phyloP scores from a whole-genome alignment of 1,284 basidiomycete species.

The Ustilago loliicola region DNA sequence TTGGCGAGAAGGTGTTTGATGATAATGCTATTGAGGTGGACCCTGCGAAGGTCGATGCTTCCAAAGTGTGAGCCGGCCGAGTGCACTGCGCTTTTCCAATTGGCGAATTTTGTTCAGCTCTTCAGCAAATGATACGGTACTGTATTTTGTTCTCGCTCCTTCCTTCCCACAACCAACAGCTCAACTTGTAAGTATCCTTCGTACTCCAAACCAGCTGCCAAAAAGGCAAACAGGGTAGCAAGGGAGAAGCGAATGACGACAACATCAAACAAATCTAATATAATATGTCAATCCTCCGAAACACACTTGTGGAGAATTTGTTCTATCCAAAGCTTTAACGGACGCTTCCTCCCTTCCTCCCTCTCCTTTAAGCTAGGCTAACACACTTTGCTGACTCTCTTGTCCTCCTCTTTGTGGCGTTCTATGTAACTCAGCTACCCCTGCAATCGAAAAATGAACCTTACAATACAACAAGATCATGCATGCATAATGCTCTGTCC shows the following conservation, averaged over 20 bases:
- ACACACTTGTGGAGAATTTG: slow-evolving; percentile 16
- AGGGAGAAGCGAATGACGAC: slow-evolving; percentile 41
- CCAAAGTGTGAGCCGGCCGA: slow-evolving; percentile 18
- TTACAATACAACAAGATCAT: no score
- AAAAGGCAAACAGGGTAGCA: background rate
- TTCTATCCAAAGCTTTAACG: slow-evolving; percentile 2
- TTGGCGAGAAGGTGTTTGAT: background rate
- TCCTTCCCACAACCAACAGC: slow-evolving; percentile 18
- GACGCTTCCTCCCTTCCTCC: background rate
- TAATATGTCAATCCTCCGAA: slow-evolving; percentile 59
- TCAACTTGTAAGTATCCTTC: slow-evolving; percentile 20
- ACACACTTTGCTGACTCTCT: background rate
- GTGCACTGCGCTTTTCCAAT: background rate
- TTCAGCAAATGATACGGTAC: background rate
- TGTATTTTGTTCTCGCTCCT: background rate
- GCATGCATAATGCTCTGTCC: no score
- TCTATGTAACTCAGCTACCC: no score
- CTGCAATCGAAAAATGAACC: no score
- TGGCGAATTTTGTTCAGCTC: background rate
- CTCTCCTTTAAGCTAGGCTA: background rate
- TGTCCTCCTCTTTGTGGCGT: no score
- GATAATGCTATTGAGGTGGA: slow-evolving; percentile 6
- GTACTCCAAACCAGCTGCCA: background rate
- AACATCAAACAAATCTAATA: slow-evolving; percentile 24
- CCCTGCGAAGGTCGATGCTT: slow-evolving; percentile 9